Evolutionary conservation across 768 basidiomycete genomes (phyloP), one percentile per base, ranked within the genome.

Genomic region (Pholiota microspora): DNA sequence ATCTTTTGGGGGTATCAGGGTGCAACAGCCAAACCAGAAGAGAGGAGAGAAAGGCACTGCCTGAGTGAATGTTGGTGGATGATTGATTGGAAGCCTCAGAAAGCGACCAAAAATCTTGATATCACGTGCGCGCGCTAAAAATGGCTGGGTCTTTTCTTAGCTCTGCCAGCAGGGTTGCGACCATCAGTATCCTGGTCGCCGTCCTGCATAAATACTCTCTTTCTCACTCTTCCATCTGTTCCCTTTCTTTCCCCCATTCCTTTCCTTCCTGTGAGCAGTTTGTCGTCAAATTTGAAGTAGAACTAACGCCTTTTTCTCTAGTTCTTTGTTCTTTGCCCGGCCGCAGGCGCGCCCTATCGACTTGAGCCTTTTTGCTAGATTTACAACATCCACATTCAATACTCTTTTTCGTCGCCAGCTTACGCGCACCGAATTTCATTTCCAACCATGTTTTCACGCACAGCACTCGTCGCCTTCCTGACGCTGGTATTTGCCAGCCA

Each of bases 371-470:
- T 47, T 59, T 59, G 27, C 34, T 36, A 25, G 24, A 36, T 36
- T 4, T 34, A 50, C 35, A 49, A 25, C 49, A 50, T 8, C 49
- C 48, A 13, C 34, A 18, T 51, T 35, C 38, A 40, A 38, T 40
- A 51, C 38, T 51, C 51, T 38, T 42, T 25, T 42, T 51, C 25
- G 28, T 51, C 40, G 54, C 53, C 61, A 59, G 40, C 40, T 21
- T 42, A 51, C 49, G 31, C 32, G 51, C 45, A 45, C 52, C 55
- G 56, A 59, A 57, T 62, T 59, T 54, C 29, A 62, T 58, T 59
- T 40, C 12, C 24, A 46, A 71, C 61, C 68, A 84, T 85, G 83
- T 71, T 82, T 65, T 58, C 69, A 54, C 64, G 72, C 60, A 64
- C 71, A 53, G 59, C 72, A 61, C 57, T 77, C 61, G 52, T 77